Evolutionary conservation across 306 rosid species (phyloP).

Genomic region (Cucurbita moschata): DNA sequence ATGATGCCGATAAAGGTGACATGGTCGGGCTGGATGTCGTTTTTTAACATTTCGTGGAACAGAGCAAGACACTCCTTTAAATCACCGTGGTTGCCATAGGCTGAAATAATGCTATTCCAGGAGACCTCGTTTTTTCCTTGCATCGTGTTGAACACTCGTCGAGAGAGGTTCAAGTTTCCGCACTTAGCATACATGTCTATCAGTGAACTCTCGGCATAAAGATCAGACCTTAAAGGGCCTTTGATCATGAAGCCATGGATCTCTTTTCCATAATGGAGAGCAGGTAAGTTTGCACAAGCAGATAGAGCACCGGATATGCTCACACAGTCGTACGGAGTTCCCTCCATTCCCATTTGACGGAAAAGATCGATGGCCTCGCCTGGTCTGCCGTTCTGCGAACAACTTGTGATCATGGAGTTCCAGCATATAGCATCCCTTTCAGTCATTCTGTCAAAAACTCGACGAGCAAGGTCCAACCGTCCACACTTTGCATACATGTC

Average conservation of each 20-base stretch:
- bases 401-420: constrained; percentile 68
- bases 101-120: constrained; percentile 67
- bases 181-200: constrained; percentile 81
- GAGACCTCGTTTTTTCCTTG: constrained; percentile 60
- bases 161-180: constrained; percentile 49
- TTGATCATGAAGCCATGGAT: constrained; percentile 49
- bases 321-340: constrained; percentile 39
- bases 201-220: constrained; percentile 45
- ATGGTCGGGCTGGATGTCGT: constrained; percentile 51
- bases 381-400: constrained; percentile 56
- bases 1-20: constrained; percentile 68
- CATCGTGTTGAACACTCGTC: constrained; percentile 46
- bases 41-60: constrained; percentile 44
- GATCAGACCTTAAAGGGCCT: constrained; percentile 31
- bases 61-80: constrained; percentile 38
- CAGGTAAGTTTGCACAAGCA: constrained; percentile 51
- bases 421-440: constrained; percentile 62
- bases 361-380: constrained; percentile 49
- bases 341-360: constrained; percentile 49
- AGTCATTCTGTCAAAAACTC: constrained; percentile 30
- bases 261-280: constrained; percentile 56
- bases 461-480: constrained; percentile 54
- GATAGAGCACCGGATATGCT: constrained; percentile 57
- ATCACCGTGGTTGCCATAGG: constrained; percentile 62
- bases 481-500: constrained; percentile 82